Conservation (phyloP, 768 basidiomycete genomes). For the Xerocomus brunneocitrinus region DNA sequence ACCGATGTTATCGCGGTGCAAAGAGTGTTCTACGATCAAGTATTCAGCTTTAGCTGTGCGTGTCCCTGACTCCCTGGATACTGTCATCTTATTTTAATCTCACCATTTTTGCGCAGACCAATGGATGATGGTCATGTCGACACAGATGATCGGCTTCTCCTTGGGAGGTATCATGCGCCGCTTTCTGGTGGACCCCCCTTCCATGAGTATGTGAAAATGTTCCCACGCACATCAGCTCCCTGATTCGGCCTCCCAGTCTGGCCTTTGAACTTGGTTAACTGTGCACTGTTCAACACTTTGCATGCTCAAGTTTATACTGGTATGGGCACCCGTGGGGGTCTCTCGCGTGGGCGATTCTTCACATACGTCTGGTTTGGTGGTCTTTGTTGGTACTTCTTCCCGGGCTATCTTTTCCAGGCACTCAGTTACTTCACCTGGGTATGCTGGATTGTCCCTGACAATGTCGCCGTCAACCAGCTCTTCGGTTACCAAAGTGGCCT, state of each 20-base stretch:
- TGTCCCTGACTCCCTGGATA: neutral
- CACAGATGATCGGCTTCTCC: slow-evolving; percentile 64
- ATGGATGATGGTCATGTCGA: slow-evolving; percentile 66
- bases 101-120: slow-evolving; percentile 33
- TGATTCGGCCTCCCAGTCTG: slow-evolving; percentile 49
- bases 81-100: neutral
- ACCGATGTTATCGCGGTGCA: slow-evolving; percentile 76
- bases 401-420: slow-evolving; percentile 70
- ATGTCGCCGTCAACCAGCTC: slow-evolving; percentile 66
- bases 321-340: slow-evolving; percentile 40
- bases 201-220: slow-evolving; percentile 47
- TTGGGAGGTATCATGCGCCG: slow-evolving; percentile 58
- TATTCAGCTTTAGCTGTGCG: slow-evolving; percentile 47
- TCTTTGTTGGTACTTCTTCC: slow-evolving; percentile 53
- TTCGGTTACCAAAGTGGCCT: slow-evolving; percentile 58
- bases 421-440: slow-evolving; percentile 59
- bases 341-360: slow-evolving; percentile 54
- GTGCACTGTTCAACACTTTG: slow-evolving; percentile 71
- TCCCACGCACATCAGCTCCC: neutral
- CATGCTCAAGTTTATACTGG: slow-evolving; percentile 54
- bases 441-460: slow-evolving; percentile 68
- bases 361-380: slow-evolving; percentile 39
- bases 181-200: slow-evolving; percentile 60
- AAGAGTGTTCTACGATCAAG: slow-evolving; percentile 60
- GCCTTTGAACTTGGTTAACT: slow-evolving; percentile 67